phyloP scores from a whole-genome alignment of 768 basidiomycete genomes.

The Neoboletus subvelutipes region DNA sequence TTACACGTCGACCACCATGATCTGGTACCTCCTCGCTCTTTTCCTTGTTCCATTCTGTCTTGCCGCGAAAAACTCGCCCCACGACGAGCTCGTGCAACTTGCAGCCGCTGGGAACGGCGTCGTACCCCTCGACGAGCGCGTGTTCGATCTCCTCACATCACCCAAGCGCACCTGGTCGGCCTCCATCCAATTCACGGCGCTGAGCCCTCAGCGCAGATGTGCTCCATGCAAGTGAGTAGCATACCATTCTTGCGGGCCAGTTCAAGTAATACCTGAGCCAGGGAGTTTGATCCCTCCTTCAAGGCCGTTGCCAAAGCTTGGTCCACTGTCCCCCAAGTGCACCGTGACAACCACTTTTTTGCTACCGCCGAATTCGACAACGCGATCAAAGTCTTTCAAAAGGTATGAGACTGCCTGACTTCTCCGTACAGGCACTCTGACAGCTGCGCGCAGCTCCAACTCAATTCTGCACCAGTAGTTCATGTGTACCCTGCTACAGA shows the following conservation, averaged over 20 bases:
- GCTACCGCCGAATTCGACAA: constrained; percentile 87
- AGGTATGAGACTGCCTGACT: constrained; percentile 44
- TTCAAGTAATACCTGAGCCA: constrained; percentile 30
- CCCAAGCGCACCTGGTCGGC: constrained; percentile 84
- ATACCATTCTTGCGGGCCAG: background rate
- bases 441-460: constrained; percentile 57
- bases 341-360: constrained; percentile 89
- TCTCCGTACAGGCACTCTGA: constrained; percentile 10
- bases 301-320: constrained; percentile 83
- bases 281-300: constrained; percentile 85
- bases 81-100: constrained; percentile 64
- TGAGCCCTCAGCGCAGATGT: constrained; percentile 80
- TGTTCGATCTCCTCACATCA: constrained; percentile 75
- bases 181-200: constrained; percentile 86
- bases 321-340: constrained; percentile 53
- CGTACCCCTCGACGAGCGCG: constrained; percentile 72
- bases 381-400: constrained; percentile 73
- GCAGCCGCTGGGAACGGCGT: constrained; percentile 74
- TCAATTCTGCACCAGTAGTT: constrained; percentile 83
- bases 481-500: constrained; percentile 69
- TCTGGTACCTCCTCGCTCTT: constrained; percentile 32
- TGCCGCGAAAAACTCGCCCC: constrained; percentile 31
- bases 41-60: constrained; percentile 32
- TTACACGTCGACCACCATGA: constrained; percentile 11
- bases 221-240: constrained; percentile 83